phyloP scores from a whole-genome alignment of 495 filamentous ascomycete genomes.

The Trypethelium eluteriae region DNA sequence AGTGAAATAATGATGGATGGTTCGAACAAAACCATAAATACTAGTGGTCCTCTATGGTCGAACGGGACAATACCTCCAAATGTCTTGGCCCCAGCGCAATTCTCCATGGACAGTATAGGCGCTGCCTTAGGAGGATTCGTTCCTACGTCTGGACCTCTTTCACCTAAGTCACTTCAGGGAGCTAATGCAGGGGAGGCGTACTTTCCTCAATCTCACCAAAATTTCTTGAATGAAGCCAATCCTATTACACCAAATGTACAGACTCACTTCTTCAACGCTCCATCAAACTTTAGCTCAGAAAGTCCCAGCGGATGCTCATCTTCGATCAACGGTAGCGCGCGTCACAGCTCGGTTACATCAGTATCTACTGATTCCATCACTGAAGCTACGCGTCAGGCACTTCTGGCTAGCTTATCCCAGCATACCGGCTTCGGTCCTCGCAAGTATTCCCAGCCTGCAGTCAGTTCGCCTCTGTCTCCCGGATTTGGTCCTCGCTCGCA shows the following conservation, averaged over 20 bases:
- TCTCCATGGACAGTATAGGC: constrained; percentile 49
- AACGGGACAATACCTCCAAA: constrained; percentile 56
- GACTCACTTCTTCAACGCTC: constrained; percentile 43
- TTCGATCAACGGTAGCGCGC: constrained; percentile 55
- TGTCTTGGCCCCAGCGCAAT: constrained; percentile 51
- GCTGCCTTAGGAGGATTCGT: constrained; percentile 32
- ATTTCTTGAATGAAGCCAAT: constrained; percentile 21
- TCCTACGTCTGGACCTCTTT: constrained; percentile 21
- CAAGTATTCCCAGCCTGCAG: constrained; percentile 69
- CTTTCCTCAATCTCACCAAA: constrained; percentile 27
- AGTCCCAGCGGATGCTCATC: constrained; percentile 50
- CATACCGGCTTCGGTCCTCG: constrained; percentile 61
- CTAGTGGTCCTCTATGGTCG: constrained; percentile 55
- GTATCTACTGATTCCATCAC: constrained; percentile 75
- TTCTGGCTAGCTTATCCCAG: constrained; percentile 74
- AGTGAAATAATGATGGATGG: constrained; percentile 90
- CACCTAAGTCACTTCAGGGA: constrained; percentile 27
- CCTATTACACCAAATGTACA: constrained; percentile 31
- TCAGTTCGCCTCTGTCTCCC: constrained; percentile 56
- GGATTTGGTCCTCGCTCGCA: constrained; percentile 26
- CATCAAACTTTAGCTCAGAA: constrained; percentile 49
- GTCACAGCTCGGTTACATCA: constrained; percentile 58
- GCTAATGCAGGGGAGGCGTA: constrained; percentile 29
- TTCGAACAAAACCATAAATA: constrained; percentile 51
- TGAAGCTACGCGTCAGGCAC: constrained; percentile 82